Evolutionary conservation across 495 filamentous ascomycete genomes (phyloP).

Genomic region (Neurospora hispaniola): DNA sequence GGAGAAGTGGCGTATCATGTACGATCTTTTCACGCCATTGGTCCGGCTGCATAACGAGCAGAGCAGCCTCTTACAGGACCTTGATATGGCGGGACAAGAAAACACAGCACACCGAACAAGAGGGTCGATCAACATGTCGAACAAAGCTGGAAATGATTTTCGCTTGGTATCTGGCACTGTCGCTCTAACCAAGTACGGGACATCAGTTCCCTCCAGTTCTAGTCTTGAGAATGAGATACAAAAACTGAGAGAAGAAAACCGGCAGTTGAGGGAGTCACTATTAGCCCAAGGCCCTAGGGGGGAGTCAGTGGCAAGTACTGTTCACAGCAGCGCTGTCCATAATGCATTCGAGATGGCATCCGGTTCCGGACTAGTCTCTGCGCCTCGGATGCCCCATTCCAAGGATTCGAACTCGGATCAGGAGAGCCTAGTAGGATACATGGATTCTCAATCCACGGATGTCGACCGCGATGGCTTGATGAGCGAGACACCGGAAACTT

Average conservation of each 20-base stretch:
- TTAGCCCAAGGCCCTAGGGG: neutral
- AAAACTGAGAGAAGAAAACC: neutral
- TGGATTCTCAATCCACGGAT: constrained; percentile 21
- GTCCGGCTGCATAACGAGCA: neutral
- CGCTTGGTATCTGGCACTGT: neutral
- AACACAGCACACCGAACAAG: neutral
- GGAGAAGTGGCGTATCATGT: constrained; percentile 25
- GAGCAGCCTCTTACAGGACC: neutral
- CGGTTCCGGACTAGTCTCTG: neutral
- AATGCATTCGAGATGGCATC: neutral
- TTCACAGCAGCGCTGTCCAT: neutral
- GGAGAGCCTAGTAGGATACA: constrained; percentile 19
- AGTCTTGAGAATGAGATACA: neutral
- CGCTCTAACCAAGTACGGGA: neutral
- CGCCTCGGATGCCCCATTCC: neutral
- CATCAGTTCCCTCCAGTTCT: neutral
- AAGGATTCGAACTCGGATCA: constrained; percentile 8
- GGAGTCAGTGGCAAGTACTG: neutral
- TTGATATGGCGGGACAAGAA: neutral
- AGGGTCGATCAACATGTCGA: neutral
- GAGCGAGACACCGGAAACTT: constrained; percentile 15
- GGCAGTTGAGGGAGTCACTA: neutral
- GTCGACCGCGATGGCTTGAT: constrained; percentile 21
- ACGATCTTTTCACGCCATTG: constrained; percentile 21
- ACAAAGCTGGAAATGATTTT: neutral